Base-by-base conservation (phyloP, 106 monocot species). In the Posidonia australis region DNA sequence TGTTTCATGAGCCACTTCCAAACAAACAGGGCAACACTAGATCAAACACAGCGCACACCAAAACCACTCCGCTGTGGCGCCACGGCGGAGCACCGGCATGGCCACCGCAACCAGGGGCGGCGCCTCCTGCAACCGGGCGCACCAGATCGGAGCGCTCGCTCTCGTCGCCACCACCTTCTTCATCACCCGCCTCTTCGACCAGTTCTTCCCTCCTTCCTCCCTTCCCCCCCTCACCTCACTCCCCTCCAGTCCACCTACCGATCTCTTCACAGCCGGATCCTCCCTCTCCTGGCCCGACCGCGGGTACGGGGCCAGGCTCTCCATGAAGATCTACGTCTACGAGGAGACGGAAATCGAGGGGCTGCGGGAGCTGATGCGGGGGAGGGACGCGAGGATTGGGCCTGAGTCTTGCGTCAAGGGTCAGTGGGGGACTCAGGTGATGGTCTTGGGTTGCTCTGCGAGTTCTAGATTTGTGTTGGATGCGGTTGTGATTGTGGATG, bases 371-470 rank as follows among this genome's bases (percentile, higher is more conserved):
- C 77, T 99, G 59, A 77, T 99, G 81, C 85, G 81, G 32, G 98
- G 98, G 14, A 77, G 98, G 19, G 85, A 88, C 30, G 98, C 79
- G 2, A 57, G 21, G 53, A 83, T 99, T 66, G 57, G 72, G 5
- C 68, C 75, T 0, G 81, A 81, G 0, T 64, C 85, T 48, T 99
- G 98, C 69, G 10, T 76, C 65, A 99, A 99, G 58, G 98, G 98
- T 9, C 98, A 99, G 56, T 99, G 98, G 98, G 98, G 98, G 3
- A 91, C 85, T 5, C 98, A 99, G 88, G 92, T 85, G 21, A 20
- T 62, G 61, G 16, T 43, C 18, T 42, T 62, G 19, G 9, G 1
- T 29, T 62, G 18, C 30, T 22, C 22, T 55, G 55, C 5, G 48
- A 19, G 9, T 9, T 48, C 43, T 54, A 25, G 12, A 54, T 61